phyloP scores from a whole-genome alignment of 2,329 filamentous ascomycete species.

The Capronia coronata region DNA sequence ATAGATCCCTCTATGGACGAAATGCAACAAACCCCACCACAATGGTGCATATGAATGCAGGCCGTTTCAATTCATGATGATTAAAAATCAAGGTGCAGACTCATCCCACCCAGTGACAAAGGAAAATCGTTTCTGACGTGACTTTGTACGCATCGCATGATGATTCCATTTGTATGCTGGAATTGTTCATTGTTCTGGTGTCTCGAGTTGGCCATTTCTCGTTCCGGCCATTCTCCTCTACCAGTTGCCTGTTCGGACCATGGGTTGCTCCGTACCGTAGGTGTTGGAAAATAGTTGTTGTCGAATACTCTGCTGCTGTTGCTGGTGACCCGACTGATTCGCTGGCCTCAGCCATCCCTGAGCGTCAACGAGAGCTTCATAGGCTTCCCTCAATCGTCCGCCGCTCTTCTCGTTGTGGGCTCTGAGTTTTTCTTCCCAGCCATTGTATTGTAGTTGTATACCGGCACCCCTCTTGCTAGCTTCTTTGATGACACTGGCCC shows the following conservation, averaged over 20 bases:
- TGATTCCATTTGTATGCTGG: constrained; percentile 8
- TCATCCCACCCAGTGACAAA: constrained; percentile 13
- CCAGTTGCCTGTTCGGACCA: constrained; percentile 26
- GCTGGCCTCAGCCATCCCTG: constrained; percentile 69
- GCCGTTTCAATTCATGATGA: constrained; percentile 15
- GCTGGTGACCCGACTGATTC: constrained; percentile 12
- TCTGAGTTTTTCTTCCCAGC: constrained; percentile 81
- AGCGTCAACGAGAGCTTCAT: constrained; percentile 66
- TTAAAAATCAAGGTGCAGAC: constrained; percentile 8
- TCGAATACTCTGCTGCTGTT: constrained; percentile 40
- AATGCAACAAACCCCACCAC: constrained; percentile 7
- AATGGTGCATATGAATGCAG: not conserved
- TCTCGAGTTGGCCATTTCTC: not conserved
- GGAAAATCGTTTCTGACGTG: constrained; percentile 18
- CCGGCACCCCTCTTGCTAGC: constrained; percentile 85
- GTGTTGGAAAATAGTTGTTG: constrained; percentile 53
- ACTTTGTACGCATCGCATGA: not conserved
- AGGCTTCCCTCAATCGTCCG: constrained; percentile 71
- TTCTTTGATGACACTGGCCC: constrained; percentile 85
- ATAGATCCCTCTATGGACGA: not conserved
- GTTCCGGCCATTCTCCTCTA: constrained; percentile 4
- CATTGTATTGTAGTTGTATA: constrained; percentile 78
- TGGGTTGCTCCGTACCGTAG: constrained; percentile 44
- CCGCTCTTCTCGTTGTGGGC: constrained; percentile 84
- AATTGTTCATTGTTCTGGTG: not conserved